phyloP scores from a whole-genome alignment of 495 filamentous ascomycete genomes.

The Podospora sp. region DNA sequence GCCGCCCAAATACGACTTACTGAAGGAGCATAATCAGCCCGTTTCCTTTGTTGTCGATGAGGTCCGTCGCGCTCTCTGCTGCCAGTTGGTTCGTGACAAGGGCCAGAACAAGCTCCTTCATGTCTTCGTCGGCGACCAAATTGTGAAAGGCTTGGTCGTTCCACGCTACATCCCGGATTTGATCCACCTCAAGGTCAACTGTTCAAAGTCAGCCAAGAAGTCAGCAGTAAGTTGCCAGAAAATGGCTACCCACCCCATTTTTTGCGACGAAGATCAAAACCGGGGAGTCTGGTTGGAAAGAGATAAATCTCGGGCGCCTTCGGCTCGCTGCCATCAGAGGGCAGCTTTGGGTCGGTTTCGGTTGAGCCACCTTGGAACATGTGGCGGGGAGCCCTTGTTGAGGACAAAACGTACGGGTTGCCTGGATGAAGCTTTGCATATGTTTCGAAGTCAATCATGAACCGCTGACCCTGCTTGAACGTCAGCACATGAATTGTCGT shows the following conservation, averaged over 20 bases:
- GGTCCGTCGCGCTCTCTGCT: background rate
- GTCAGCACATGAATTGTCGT: background rate
- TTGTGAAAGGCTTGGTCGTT: background rate
- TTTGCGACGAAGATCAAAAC: background rate
- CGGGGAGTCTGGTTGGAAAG: background rate
- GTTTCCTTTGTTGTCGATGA: slow-evolving; percentile 20
- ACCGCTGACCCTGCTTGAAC: background rate
- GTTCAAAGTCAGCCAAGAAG: background rate
- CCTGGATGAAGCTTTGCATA: background rate
- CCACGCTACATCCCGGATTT: background rate
- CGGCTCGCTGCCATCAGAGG: background rate
- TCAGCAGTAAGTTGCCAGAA: too few relatives aligned
- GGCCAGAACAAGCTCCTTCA: background rate
- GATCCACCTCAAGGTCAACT: background rate
- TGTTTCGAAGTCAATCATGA: background rate
- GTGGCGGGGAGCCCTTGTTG: background rate
- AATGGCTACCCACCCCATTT: background rate
- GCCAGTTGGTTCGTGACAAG: background rate
- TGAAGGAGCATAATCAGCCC: slow-evolving; percentile 23
- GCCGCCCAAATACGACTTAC: too few relatives aligned
- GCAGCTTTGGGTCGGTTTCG: background rate
- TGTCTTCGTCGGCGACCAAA: background rate
- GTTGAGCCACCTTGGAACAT: background rate
- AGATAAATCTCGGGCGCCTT: background rate
- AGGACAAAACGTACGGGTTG: background rate